Conservation (phyloP, 1,284 basidiomycete species). For the Ganoderma leucocontextum region DNA sequence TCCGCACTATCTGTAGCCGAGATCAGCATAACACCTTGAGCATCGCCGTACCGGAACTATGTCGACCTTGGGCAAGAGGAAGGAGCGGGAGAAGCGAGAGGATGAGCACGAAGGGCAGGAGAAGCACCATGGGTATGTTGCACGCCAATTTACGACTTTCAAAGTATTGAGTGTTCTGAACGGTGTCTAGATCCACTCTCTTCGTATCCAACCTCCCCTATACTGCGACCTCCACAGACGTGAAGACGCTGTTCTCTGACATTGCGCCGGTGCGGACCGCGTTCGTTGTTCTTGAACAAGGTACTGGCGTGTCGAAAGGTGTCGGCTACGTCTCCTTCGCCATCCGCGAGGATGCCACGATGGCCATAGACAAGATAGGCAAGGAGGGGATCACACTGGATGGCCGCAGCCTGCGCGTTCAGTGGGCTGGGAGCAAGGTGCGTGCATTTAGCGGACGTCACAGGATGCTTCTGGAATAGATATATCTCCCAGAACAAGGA, state of each 20-base stretch:
- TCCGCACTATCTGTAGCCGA: background rate
- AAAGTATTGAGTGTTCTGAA: background rate
- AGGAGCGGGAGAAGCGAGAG: slow-evolving; percentile 57
- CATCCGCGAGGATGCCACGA: slow-evolving; percentile 87
- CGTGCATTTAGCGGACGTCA: slow-evolving; percentile 28
- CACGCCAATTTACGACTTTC: background rate
- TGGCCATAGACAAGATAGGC: slow-evolving; percentile 69
- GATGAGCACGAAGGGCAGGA: slow-evolving; percentile 40
- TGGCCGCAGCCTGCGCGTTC: slow-evolving; percentile 75
- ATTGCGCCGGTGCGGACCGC: slow-evolving; percentile 94
- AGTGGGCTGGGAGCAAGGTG: slow-evolving; percentile 86
- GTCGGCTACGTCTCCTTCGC: slow-evolving; percentile 98
- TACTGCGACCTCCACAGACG: slow-evolving; percentile 88
- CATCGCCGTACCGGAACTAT: slow-evolving; percentile 12
- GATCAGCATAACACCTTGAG: background rate
- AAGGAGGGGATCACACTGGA: slow-evolving; percentile 65
- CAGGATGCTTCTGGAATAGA: background rate
- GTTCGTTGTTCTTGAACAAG: slow-evolving; percentile 89
- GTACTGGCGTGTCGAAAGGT: slow-evolving; percentile 89
- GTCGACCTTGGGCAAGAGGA: slow-evolving; percentile 59
- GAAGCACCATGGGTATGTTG: slow-evolving; percentile 48
- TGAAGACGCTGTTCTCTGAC: slow-evolving; percentile 94
- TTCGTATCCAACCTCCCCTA: slow-evolving; percentile 91
- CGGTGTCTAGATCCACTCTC: slow-evolving; percentile 62
- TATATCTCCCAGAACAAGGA: slow-evolving; percentile 40